These are phyloP conservation scores for Fusarium robinianum DNA, from an alignment of 2,329 filamentous ascomycete genomes.

Conservation along the genomic window DNA sequence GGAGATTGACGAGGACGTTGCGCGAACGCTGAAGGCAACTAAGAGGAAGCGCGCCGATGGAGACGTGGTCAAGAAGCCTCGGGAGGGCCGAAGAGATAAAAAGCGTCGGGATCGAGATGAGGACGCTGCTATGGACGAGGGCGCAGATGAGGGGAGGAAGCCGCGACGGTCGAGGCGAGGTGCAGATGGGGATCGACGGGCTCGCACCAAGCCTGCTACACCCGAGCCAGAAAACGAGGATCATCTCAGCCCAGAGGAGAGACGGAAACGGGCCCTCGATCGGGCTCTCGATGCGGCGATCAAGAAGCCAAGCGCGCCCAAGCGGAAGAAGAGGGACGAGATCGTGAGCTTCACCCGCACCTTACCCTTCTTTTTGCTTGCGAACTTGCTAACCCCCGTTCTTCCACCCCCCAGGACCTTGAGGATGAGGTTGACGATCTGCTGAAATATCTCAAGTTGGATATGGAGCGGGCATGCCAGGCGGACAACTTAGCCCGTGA, in stretches of 20 bases:
- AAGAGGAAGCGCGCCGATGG: conserved; percentile 69
- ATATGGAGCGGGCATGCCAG: conserved; percentile 89
- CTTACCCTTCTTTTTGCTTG: not conserved
- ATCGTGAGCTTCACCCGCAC: conserved; percentile 68
- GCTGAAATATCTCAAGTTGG: conserved; percentile 82
- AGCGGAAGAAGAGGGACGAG: conserved; percentile 81
- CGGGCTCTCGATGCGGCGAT: conserved; percentile 85
- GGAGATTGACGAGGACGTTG: conserved; percentile 70
- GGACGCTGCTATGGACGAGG: conserved; percentile 54
- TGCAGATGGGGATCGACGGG: conserved; percentile 54
- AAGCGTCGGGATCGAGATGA: conserved; percentile 57
- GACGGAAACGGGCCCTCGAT: conserved; percentile 81
- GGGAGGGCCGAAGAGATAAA: conserved; percentile 73
- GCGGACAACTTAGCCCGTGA: conserved; percentile 83
- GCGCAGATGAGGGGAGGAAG: conserved; percentile 49
- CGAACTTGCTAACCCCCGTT: conserved; percentile 24
- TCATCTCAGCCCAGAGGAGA: conserved; percentile 80
- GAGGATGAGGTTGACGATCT: conserved; percentile 89
- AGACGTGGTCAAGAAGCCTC: conserved; percentile 71
- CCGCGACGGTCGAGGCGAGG: conserved; percentile 54
- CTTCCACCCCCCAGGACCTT: conserved; percentile 72
- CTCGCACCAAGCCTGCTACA: conserved; percentile 48
- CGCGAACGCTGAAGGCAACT: conserved; percentile 65
- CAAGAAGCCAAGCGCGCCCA: conserved; percentile 70
- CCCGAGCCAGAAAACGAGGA: conserved; percentile 74